A percentile compares a stretch with the other conserved stretches of the same genome.
These are phyloP conservation scores for Termitomyces titanicus DNA, from an alignment of 768 basidiomycete genomes.

Conservation along the genomic window DNA sequence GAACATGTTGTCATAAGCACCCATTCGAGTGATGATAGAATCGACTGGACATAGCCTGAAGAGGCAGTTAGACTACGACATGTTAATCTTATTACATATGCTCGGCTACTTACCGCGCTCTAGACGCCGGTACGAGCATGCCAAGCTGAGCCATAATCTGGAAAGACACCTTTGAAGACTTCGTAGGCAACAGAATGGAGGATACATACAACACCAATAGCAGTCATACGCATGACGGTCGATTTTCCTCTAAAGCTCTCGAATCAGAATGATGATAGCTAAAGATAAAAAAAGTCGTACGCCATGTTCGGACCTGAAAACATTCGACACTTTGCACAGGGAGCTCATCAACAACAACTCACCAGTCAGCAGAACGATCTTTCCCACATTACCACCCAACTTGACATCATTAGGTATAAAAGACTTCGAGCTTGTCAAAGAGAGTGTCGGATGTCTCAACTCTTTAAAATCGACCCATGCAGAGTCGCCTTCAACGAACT, in stretches of 20 bases:
- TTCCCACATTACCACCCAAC: constrained; percentile 71
- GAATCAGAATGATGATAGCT: constrained; percentile 2
- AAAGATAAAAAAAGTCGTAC: constrained; percentile 39
- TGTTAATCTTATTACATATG: neutral
- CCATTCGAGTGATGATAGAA: constrained; percentile 94
- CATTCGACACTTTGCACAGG: neutral
- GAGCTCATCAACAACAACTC: constrained; percentile 19
- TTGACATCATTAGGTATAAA: constrained; percentile 95
- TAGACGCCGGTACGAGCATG: constrained; percentile 87
- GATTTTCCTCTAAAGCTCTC: constrained; percentile 56
- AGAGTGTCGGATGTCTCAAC: constrained; percentile 85
- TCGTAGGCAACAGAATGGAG: neutral
- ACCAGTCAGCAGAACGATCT: constrained; percentile 87
- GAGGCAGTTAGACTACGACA: neutral
- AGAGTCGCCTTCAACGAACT: constrained; percentile 74
- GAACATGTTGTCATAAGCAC: constrained; percentile 98
- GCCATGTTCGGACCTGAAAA: constrained; percentile 80
- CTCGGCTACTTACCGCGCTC: constrained; percentile 55
- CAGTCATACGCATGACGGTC: constrained; percentile 94
- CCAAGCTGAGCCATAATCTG: constrained; percentile 94
- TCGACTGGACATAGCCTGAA: constrained; percentile 83
- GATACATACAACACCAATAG: constrained; percentile 73
- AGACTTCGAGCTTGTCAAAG: constrained; percentile 53
- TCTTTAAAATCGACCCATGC: constrained; percentile 87
- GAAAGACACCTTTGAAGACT: constrained; percentile 1